Evolutionary conservation across 2,329 filamentous ascomycete genomes (phyloP), one percentile per base, ranked within the genome.

Genomic region (Pseudogymnoascus sp.): DNA sequence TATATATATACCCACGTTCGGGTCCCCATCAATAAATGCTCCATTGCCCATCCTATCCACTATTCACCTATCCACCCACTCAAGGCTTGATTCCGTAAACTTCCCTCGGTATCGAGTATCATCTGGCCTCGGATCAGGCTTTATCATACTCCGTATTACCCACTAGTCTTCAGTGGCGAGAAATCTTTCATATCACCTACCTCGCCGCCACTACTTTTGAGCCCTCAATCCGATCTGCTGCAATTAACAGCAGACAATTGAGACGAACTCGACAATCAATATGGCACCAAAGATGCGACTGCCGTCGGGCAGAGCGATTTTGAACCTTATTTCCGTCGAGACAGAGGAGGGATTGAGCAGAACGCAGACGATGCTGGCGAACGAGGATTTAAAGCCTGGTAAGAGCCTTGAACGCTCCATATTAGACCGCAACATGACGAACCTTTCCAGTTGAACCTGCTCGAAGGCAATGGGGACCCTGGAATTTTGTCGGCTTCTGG

Each of bases 401-500:
- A 70, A 60, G 68, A 63, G 65, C 21, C 64, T 62, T 23, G 28
- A 25, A 60, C 63, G 21, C 21, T 14, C 38, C 21, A 65, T 64
- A 67, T 63, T 67, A 62, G 56, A 50, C 60, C 61, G 11, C 16
- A 35, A 62, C 71, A 63, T 61, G 70, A 61, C 70, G 72, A 33
- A 31, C 16, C 37, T 18, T 12, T 63, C 80, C 85, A 70, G 91
- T 97, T 61, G 91, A 95, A 73, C 86, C 85, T 14, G 85, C 84
- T 67, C 84, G 91, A 64, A 85, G 92, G 62, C 84, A 90, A 82
- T 97, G 92, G 92, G 86, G 86, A 16, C 78, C 88, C 31, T 91
- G 89, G 85, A 96, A 96, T 75, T 96, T 92, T 73, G 88, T 96
- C 42, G 89, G 85, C 12, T 94, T 94, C 73, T 93, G 90, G 90